Base-by-base conservation (phyloP, 2,329 filamentous ascomycete genomes). In the Aspergillus sp. region DNA sequence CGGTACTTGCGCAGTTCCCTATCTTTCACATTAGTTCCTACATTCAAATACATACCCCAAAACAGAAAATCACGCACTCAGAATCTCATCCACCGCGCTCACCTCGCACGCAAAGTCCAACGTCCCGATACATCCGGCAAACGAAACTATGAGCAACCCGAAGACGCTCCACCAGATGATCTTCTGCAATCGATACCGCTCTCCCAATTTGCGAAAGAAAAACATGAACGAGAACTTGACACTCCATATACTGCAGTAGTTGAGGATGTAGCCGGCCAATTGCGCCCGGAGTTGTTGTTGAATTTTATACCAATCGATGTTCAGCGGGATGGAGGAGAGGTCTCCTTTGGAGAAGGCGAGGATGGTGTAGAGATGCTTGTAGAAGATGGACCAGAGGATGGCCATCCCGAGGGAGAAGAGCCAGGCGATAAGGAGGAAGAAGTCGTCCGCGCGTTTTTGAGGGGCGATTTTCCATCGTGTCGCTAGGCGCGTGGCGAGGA, bases 221-320 rank as follows among this genome's bases (percentile, higher is more conserved):
- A 59, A 59, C 11, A 56, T 16, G 16, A 59, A 59, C 22, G 53
- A 59, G 6, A 56, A 39, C 14, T 59, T 56, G 24, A 56, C 26
- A 18, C 20, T n/a, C 53, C 57, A 56, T 11, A 59, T 22, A n/a
- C 49, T 49, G 2, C 20, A 10, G n/a, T 46, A 55, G 3, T 46
- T 46, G 2, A 59, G 24, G 10, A 52, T 24, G 47, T 59, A 56
- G n/a, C 49, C 49, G 5, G 53, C 39, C 11, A 59, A 46, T 54
- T 59, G 57, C 16, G 20, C 39, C 3, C 50, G 39, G 1, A 56
- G 49, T 10, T 59, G 42, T 9, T 29, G 14, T 5, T 29, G 45
- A 14, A 47, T 47, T 9, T 42, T 14, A 42, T 2, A 4, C 36
- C 36, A 42, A 16, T 42, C 16, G 36, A 42, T n/a, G 36, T 12